Evolutionary conservation across 495 filamentous ascomycete species (phyloP), one percentile per base, ranked within the genome.

Genomic region (Penicillium chermesinum): DNA sequence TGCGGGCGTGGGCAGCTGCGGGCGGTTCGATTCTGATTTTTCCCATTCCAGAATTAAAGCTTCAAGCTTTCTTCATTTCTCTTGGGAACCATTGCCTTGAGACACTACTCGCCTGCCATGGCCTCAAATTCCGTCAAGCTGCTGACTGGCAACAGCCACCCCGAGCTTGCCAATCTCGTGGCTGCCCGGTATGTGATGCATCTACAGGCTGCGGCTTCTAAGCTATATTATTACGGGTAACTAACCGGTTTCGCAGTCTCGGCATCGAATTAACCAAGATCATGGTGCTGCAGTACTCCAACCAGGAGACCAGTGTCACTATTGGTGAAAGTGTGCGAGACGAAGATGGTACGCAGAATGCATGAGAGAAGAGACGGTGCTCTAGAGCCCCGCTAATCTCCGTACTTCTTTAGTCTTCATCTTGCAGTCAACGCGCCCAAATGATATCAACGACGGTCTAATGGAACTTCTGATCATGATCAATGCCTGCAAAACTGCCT

Each of bases 381-480:
- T 10, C 38, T 34, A 27, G 32, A 10, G 10, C 25, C 4, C 39
- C 52, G 49, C 53, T 56, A 41, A 56, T 56, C 35, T 39, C 45
- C 41, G n/a, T 43, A 19, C 21, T 75, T 34, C 22, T 57, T 18
- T 59, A 85, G 91, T 96, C 62, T 98, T 96, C 76, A 91, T 98
- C 54, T 73, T 98, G 48, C 93, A 98, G 68, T 96, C 91, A 25
- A 95, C 94, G 37, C 83, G 86, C 10, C 94, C 93, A 2, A 91
- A 91, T 63, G 90, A 96, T 63, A 91, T 98, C 74, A 98, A 98
- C 70, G 94, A 98, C 64, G 93, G 89, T 38, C 78, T 98, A 43
- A 98, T 98, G 93, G 93, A 98, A 71, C 82, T 98, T 38, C 79
- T 98, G 27, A 97, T 97, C 68, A 95, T 97, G 83, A 96, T 97